A percentile compares a stretch with the other conserved stretches of the same genome.
phyloP scores from a whole-genome alignment of 306 rosid species.

The Hippophae tibetana region DNA sequence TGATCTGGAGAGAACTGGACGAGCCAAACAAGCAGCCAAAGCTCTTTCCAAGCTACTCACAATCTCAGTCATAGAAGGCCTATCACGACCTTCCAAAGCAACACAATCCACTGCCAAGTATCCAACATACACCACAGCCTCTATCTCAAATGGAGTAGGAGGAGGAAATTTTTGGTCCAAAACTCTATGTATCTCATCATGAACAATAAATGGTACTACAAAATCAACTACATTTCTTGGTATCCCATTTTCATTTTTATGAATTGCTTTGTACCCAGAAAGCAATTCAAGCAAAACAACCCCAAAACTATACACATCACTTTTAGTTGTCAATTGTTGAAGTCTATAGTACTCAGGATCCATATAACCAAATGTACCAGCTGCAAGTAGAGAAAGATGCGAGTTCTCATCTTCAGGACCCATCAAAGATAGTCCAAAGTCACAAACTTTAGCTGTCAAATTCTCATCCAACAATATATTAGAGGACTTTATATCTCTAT shows the following conservation, averaged over 20 bases:
- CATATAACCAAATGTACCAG: slow-evolving; percentile 80
- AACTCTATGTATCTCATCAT: slow-evolving; percentile 69
- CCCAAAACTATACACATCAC: slow-evolving; percentile 86
- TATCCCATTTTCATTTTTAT: slow-evolving; percentile 47
- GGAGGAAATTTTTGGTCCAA: slow-evolving; percentile 59
- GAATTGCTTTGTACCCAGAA: slow-evolving; percentile 60
- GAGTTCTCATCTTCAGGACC: slow-evolving; percentile 48
- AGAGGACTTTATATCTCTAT: slow-evolving; percentile 66
- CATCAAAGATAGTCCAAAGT: slow-evolving; percentile 66
- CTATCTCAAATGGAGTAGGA: slow-evolving; percentile 72
- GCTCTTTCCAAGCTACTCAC: slow-evolving; percentile 58
- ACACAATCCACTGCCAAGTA: slow-evolving; percentile 83
- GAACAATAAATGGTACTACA: slow-evolving; percentile 46
- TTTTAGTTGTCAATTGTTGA: slow-evolving; percentile 59
- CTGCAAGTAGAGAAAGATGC: slow-evolving; percentile 44
- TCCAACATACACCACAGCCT: slow-evolving; percentile 69
- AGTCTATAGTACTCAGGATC: slow-evolving; percentile 87
- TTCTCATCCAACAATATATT: slow-evolving; percentile 51
- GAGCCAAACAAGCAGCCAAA: slow-evolving; percentile 43
- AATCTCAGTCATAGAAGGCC: slow-evolving; percentile 60
- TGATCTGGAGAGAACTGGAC: slow-evolving; percentile 31
- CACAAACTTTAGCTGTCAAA: slow-evolving; percentile 55
- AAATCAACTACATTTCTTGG: slow-evolving; percentile 85
- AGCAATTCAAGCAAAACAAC: slow-evolving; percentile 60
- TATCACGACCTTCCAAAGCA: slow-evolving; percentile 37